phyloP scores from a whole-genome alignment of 2,329 filamentous ascomycete species.

The Berkeleyomyces rouxiae region DNA sequence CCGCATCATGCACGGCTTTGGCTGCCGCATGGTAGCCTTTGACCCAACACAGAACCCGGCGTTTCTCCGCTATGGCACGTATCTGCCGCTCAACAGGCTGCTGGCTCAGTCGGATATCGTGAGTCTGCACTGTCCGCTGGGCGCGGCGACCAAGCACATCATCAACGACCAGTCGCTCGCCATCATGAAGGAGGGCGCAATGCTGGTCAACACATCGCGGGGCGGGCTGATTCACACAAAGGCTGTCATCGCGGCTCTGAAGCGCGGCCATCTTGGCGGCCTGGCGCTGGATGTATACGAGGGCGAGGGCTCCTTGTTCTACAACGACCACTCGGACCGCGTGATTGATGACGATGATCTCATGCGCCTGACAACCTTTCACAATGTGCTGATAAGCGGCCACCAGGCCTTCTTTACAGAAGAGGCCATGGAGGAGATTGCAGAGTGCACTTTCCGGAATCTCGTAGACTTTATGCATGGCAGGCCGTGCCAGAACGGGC shows the following conservation, averaged over 20 bases:
- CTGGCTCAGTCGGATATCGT: slow-evolving; percentile 42
- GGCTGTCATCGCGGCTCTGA: slow-evolving; percentile 43
- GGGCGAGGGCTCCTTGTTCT: slow-evolving; percentile 45
- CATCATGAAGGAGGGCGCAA: slow-evolving; percentile 40
- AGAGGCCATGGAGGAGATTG: slow-evolving; percentile 48
- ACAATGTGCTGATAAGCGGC: slow-evolving; percentile 48
- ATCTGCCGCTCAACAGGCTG: slow-evolving; percentile 36
- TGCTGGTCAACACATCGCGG: slow-evolving; percentile 52
- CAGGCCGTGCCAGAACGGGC: slow-evolving; percentile 23
- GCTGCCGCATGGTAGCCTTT: slow-evolving; percentile 43
- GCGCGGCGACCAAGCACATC: slow-evolving; percentile 40
- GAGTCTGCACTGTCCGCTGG: slow-evolving; percentile 50
- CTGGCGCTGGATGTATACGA: slow-evolving; percentile 55
- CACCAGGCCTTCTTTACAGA: slow-evolving; percentile 56
- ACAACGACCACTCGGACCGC: slow-evolving; percentile 45
- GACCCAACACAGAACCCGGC: slow-evolving; percentile 38
- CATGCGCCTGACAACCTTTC: slow-evolving; percentile 51
- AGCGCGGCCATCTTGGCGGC: slow-evolving; percentile 41
- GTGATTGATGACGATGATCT: slow-evolving; percentile 51
- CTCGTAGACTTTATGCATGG: slow-evolving; percentile 28
- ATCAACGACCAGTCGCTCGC: slow-evolving; percentile 37
- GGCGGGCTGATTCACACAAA: slow-evolving; percentile 46
- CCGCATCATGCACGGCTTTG: slow-evolving; percentile 46
- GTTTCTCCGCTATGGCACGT: slow-evolving; percentile 33
- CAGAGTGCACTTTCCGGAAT: slow-evolving; percentile 41